phyloP scores from a whole-genome alignment of 352 stramenopile genomes.

The Plasmopara halstedii region DNA sequence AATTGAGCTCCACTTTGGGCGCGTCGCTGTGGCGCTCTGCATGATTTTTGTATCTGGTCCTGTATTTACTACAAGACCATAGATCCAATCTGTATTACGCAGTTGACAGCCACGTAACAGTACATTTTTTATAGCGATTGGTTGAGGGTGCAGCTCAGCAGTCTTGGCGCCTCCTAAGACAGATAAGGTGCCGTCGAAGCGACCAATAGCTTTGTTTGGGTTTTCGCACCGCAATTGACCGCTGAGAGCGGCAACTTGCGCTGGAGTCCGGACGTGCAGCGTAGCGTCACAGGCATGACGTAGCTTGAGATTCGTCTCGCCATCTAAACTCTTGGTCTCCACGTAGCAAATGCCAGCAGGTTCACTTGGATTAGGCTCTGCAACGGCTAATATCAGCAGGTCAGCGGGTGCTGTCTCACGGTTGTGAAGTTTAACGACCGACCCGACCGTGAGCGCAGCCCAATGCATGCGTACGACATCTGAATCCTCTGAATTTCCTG shows the following conservation, averaged over 20 bases:
- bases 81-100: constrained; percentile 86
- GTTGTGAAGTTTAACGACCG: constrained; percentile 74
- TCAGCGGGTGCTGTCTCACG: constrained; percentile 78
- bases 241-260: constrained; percentile 29
- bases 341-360: constrained; percentile 79
- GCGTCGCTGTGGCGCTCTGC: constrained; percentile 52
- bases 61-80: constrained; percentile 86
- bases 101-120: constrained; percentile 81
- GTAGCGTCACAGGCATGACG: constrained; percentile 61
- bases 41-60: constrained; percentile 81
- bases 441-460: constrained; percentile 71
- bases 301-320: constrained; percentile 88
- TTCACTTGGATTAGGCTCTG: constrained; percentile 52
- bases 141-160: constrained; percentile 30
- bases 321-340: constrained; percentile 85
- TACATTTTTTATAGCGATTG: constrained; percentile 81
- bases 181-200: constrained; percentile 66
- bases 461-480: constrained; percentile 56
- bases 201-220: constrained; percentile 72
- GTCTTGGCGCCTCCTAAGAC: constrained; percentile 18
- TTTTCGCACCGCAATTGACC: constrained; percentile 62
- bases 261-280: constrained; percentile 29
- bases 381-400: constrained; percentile 71
- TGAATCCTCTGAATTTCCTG: constrained; percentile 25
- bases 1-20: constrained; percentile 77